Evolutionary conservation across 2,329 filamentous ascomycete species (phyloP).

Genomic region (Botrytis squamosa): DNA sequence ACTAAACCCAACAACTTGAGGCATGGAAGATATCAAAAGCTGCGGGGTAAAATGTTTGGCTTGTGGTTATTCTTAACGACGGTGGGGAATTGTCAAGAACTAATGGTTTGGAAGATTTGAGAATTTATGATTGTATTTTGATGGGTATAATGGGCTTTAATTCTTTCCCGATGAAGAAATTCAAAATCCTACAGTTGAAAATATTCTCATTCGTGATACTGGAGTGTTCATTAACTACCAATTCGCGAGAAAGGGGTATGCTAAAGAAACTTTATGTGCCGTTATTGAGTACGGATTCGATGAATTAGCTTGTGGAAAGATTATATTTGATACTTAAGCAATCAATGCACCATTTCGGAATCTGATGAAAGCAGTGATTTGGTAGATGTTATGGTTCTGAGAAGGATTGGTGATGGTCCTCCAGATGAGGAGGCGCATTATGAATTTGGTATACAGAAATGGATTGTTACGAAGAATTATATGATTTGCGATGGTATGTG

Average conservation of each 20-base stretch:
- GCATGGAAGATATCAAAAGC: not conserved
- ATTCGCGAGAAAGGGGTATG: conserved; percentile 29
- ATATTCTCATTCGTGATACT: conserved; percentile 23
- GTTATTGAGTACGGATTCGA: conserved; percentile 31
- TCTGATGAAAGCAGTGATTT: conserved; percentile 22
- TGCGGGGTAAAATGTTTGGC: conserved; percentile 20
- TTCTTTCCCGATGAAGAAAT: not conserved
- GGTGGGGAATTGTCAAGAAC: not conserved
- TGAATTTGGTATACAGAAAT: not conserved
- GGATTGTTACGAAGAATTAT: not conserved
- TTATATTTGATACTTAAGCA: conserved; percentile 29
- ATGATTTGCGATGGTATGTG: conserved; percentile 25
- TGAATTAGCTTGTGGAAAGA: conserved; percentile 25
- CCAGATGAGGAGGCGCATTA: conserved; percentile 11
- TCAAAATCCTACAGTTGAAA: not conserved
- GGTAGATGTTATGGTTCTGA: not conserved
- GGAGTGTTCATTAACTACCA: conserved; percentile 32
- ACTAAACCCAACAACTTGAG: not conserved
- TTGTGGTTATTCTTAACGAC: conserved; percentile 13
- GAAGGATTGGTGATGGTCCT: not conserved
- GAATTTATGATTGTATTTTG: conserved; percentile 18
- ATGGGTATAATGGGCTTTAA: conserved; percentile 24
- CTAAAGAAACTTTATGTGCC: conserved; percentile 29
- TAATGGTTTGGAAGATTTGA: not conserved
- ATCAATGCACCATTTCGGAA: conserved; percentile 19